Conservation (phyloP, 1,139 yeast species). For the Taphrina wiesneri region DNA sequence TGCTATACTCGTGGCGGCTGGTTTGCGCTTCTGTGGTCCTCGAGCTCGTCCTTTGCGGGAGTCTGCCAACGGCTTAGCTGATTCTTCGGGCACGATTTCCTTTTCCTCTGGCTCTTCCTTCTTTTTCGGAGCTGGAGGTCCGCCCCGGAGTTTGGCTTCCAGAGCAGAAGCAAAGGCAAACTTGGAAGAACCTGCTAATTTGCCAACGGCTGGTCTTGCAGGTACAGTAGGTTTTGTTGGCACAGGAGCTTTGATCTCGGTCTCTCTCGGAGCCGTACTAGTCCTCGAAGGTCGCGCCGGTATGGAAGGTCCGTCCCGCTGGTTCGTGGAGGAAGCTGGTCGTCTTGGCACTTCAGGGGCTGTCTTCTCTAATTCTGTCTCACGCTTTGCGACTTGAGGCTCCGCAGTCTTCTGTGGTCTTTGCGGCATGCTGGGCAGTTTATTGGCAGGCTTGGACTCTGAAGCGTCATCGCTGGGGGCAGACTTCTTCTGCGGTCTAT, state of each 20-base stretch:
- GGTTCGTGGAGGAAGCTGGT: constrained; percentile 4
- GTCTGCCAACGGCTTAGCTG: constrained; percentile 13
- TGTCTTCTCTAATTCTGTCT: background rate
- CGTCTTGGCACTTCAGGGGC: constrained; percentile 17
- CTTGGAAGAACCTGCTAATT: constrained; percentile 16
- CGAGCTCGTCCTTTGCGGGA: constrained; percentile 32
- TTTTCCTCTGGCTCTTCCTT: constrained; percentile 8
- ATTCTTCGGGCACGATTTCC: background rate
- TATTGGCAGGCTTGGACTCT: no score
- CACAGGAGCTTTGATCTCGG: constrained; percentile 2
- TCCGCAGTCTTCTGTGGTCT: constrained; percentile 13
- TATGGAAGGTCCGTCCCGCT: background rate
- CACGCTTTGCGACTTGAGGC: background rate
- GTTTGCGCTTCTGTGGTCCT: constrained; percentile 20
- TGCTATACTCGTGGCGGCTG: constrained; percentile 3
- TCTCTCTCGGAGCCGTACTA: background rate
- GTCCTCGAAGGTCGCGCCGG: constrained; percentile 4
- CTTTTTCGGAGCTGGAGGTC: constrained; percentile 16
- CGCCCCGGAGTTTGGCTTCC: constrained; percentile 26
- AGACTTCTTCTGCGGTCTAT: constrained; percentile 3
- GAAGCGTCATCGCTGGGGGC: background rate
- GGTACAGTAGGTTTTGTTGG: constrained; percentile 26
- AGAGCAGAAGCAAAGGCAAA: constrained; percentile 29
- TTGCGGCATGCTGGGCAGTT: constrained; percentile 1
- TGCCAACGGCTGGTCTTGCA: constrained; percentile 20